phyloP scores from a whole-genome alignment of 202 grass and related monocot species.

The Schoenoplectus tabernaemontani region DNA sequence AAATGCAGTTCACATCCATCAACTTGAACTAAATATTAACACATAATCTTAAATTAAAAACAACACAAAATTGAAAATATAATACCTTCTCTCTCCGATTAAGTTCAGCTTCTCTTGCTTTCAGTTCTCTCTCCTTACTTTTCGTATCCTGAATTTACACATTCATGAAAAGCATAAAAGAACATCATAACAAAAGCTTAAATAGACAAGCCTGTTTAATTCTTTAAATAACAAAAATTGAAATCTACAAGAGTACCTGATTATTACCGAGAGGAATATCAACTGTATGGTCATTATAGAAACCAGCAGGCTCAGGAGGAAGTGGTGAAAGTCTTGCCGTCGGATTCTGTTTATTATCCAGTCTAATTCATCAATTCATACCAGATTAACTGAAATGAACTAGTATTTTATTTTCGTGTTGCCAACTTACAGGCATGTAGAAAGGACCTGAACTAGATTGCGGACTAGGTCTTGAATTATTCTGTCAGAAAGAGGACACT shows the following conservation, averaged over 20 bases:
- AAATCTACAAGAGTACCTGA: conserved; percentile 32
- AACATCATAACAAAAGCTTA: background rate
- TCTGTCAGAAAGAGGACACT: background rate
- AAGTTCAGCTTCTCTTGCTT: conserved; percentile 71
- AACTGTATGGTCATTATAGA: conserved; percentile 75
- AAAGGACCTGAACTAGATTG: conserved; percentile 17
- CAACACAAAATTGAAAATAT: too few species aligned
- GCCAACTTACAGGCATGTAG: conserved; percentile 23
- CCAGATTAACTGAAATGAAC: background rate
- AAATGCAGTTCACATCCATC: background rate
- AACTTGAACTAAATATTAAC: background rate
- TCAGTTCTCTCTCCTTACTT: conserved; percentile 75
- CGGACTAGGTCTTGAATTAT: background rate
- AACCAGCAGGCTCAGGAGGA: conserved; percentile 87
- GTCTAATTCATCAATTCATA: background rate
- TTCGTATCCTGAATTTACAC: conserved; percentile 40
- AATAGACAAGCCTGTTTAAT: background rate
- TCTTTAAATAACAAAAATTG: background rate
- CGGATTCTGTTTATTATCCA: conserved; percentile 13
- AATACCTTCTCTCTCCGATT: conserved; percentile 79
- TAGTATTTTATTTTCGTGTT: background rate
- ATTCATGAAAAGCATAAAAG: conserved; percentile 14
- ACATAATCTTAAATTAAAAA: too few species aligned
- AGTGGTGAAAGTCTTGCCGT: conserved; percentile 80
- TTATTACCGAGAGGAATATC: conserved; percentile 73